Evolutionary conservation across 2,329 filamentous ascomycete species (phyloP).

Genomic region (Cladosporium oxysporum): DNA sequence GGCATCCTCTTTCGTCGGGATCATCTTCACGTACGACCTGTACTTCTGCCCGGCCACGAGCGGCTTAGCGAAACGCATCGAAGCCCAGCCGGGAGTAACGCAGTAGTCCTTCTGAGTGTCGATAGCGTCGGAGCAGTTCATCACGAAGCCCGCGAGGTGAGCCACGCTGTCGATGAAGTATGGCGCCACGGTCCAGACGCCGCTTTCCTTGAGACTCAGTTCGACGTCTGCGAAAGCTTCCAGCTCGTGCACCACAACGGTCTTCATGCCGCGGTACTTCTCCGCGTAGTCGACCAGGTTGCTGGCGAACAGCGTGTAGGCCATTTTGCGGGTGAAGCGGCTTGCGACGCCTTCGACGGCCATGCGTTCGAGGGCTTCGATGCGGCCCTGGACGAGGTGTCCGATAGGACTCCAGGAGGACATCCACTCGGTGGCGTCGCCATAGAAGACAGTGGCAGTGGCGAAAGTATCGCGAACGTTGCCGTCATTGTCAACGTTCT

Average conservation of each 20-base stretch:
- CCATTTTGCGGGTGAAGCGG: constrained; percentile 35
- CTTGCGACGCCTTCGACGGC: constrained; percentile 32
- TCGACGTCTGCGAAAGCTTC: constrained; percentile 38
- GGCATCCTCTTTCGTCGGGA: constrained; percentile 17
- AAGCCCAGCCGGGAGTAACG: constrained; percentile 39
- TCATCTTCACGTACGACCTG: constrained; percentile 37
- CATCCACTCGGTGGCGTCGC: constrained; percentile 31
- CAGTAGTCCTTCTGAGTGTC: constrained; percentile 37
- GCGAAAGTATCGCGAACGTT: constrained; percentile 33
- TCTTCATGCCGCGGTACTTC: constrained; percentile 37
- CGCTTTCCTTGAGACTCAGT: constrained; percentile 29
- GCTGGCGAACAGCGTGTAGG: constrained; percentile 37
- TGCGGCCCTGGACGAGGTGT: constrained; percentile 34
- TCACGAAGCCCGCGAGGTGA: constrained; percentile 30
- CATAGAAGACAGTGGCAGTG: constrained; percentile 29
- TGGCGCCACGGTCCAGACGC: constrained; percentile 38
- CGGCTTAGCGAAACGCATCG: constrained; percentile 32
- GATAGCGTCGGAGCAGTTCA: constrained; percentile 35
- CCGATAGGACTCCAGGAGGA: constrained; percentile 29
- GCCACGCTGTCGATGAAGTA: constrained; percentile 30
- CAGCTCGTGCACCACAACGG: constrained; percentile 33
- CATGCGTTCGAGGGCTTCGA: constrained; percentile 31
- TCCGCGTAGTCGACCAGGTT: constrained; percentile 33
- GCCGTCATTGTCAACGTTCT: constrained; percentile 34
- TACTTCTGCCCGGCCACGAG: constrained; percentile 36